These are phyloP conservation scores for Nakazawaea ernobii DNA, from an alignment of 805 yeast species.

Conservation along the genomic window DNA sequence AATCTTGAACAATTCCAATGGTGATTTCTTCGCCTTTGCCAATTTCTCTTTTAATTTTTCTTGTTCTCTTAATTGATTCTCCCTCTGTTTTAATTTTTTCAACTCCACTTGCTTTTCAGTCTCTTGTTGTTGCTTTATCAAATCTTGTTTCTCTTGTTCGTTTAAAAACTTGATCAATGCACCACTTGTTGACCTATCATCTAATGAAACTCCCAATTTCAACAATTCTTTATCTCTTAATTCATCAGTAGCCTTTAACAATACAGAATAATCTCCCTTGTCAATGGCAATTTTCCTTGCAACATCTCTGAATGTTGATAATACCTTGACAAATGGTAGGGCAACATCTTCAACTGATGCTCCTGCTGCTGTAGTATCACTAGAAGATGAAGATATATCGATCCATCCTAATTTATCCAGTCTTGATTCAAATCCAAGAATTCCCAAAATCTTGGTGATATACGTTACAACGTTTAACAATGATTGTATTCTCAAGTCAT, in stretches of 20 bases:
- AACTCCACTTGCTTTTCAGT: slow-evolving; percentile 50
- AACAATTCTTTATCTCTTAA: slow-evolving; percentile 69
- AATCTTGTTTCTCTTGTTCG: slow-evolving; percentile 60
- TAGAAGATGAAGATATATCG: slow-evolving; percentile 27
- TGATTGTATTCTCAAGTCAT: slow-evolving; percentile 57
- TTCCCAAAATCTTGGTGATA: slow-evolving; percentile 61
- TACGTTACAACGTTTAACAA: slow-evolving; percentile 59
- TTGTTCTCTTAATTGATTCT: slow-evolving; percentile 40
- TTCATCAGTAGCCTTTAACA: slow-evolving; percentile 67
- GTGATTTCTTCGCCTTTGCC: slow-evolving; percentile 64
- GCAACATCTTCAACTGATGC: slow-evolving; percentile 56
- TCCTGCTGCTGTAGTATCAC: too few species aligned
- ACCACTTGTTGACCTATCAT: slow-evolving; percentile 77
- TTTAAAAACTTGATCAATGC: slow-evolving; percentile 81
- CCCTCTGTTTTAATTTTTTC: slow-evolving; percentile 40
- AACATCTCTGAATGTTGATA: slow-evolving; percentile 76
- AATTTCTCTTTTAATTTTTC: slow-evolving; percentile 47
- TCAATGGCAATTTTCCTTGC: slow-evolving; percentile 71
- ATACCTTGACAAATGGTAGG: slow-evolving; percentile 73
- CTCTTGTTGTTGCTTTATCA: slow-evolving; percentile 53
- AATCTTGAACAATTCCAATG: slow-evolving; percentile 68
- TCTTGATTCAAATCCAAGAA: slow-evolving; percentile 75
- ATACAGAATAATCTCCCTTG: slow-evolving; percentile 42
- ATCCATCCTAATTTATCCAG: slow-evolving; percentile 79
- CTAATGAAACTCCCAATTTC: slow-evolving; percentile 75